Evolutionary conservation across 2,329 filamentous ascomycete genomes (phyloP), one percentile per base, ranked within the genome.

Genomic region (Pseudogymnoascus sp.): DNA sequence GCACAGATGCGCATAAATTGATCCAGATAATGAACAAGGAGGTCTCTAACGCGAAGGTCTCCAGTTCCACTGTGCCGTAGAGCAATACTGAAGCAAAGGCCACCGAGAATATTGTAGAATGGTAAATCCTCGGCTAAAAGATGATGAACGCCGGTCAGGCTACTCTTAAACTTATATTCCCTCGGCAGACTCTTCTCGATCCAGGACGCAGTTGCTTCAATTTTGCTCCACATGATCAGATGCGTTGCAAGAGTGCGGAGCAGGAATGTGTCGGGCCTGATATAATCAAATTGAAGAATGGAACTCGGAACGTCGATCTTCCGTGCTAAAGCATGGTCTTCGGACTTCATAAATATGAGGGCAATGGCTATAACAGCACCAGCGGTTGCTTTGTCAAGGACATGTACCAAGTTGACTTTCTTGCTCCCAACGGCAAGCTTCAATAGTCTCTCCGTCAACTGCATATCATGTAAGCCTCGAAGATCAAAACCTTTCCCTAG

Each of bases 271-370:
- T 99, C 95, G 0, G 95, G 95, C 2, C 95, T 86, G 16, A 97
- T 88, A 72, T 97, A 97, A 73, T 97, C 95, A 73, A 96, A 97
- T 69, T 97, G 93, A 36, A 95, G 82, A 26, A 90, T 78, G 0
- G 95, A 96, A 68, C 96, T 89, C 0, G 96, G 96, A 0, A 97
- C 87, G 73, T 97, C 91, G 62, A 99, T 88, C 78, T 97, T 97
- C 63, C 88, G 86, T 3, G 95, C 95, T 18, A 99, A 84, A 14
- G 90, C 86, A 65, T 85, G 83, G 72, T 99, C 91, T 67, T 96
- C 91, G 0, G 93, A 95, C 76, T 97, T 97, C 91, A 99, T 95
- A 75, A 93, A 99, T 34, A 99, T 93, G 62, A 99, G 82, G 1
- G 92, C 86, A 64, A 97, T 82, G 0, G 95, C 93, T 70, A 97